These are phyloP conservation scores for Debaryomyces singareniensis DNA, from an alignment of 1,139 yeast genomes.

Conservation along the genomic window DNA sequence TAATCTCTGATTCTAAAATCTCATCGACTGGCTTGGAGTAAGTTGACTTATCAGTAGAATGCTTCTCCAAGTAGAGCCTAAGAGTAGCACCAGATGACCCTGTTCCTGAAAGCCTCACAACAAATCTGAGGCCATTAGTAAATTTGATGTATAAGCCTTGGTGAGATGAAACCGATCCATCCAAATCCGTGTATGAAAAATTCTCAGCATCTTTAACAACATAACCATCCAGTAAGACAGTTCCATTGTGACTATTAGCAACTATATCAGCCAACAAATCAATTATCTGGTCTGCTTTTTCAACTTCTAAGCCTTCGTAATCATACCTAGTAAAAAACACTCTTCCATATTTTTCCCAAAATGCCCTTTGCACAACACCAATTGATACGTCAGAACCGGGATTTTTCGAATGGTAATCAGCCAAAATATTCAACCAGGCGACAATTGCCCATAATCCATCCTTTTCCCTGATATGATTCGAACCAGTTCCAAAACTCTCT, in stretches of 20 bases:
- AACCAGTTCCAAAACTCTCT: slow-evolving; percentile 97
- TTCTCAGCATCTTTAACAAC: slow-evolving; percentile 73
- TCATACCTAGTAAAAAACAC: slow-evolving; percentile 97
- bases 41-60: slow-evolving; percentile 52
- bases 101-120: slow-evolving; percentile 92
- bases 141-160: slow-evolving; percentile 90
- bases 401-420: slow-evolving; percentile 60
- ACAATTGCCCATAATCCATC: slow-evolving; percentile 97
- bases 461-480: slow-evolving; percentile 94
- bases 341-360: slow-evolving; percentile 93
- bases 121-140: slow-evolving; percentile 76
- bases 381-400: slow-evolving; percentile 58
- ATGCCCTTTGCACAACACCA: slow-evolving; percentile 70
- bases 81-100: slow-evolving; percentile 98
- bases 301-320: slow-evolving; percentile 74
- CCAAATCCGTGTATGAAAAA: slow-evolving; percentile 89
- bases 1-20: slow-evolving; percentile 58
- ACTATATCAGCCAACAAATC: slow-evolving; percentile 42
- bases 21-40: slow-evolving; percentile 57
- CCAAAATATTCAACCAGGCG: slow-evolving; percentile 95
- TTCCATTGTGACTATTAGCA: slow-evolving; percentile 33
- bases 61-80: slow-evolving; percentile 85
- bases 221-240: slow-evolving; percentile 39
- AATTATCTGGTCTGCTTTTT: slow-evolving; percentile 70
- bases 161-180: slow-evolving; percentile 83